Evolutionary conservation across 1,284 basidiomycete species (phyloP), one percentile per base, ranked within the genome.

Genomic region (Marasmius sp.): DNA sequence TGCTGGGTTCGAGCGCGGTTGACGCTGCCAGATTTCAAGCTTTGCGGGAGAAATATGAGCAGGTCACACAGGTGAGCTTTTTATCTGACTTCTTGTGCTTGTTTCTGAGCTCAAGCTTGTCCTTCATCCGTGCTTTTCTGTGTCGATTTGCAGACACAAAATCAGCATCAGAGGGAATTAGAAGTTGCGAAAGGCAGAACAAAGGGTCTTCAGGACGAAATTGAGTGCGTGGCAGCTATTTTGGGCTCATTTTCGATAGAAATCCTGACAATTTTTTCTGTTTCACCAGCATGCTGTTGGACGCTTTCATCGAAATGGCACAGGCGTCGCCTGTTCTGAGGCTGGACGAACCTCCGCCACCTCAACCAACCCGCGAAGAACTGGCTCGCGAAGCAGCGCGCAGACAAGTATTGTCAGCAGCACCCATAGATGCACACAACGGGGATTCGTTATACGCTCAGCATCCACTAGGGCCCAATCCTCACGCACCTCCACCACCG

Each of bases 121-220:
- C 34, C 27, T 36, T 6, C 33, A 10, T 53, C 7, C 34, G 8
- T 52, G 8, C 27, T 33, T 27, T 52, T 22, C 10, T 8, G 27
- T 27, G n/a, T 49, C n/a, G 10, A 16, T 8, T 10, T 18, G 9
- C 63, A 86, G 84, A 71, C 70, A 58, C 79, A 82, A 47, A 75
- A 81, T 53, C 71, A 75, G 38, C 75, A 78, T 61, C 71, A 80
- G 59, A 77, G 75, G 9, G 78, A 86, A 48, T 76, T 85, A 2
- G 79, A 80, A 1, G 61, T 76, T 12, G 81, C 84, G 3, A 80
- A 79, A 54, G 70, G 74, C 45, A 84, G 82, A 66, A 73, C 84
- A 27, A 83, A 77, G 65, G 82, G 80, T 66, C 74, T 87, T 1
- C 81, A 86, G 62, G 81, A 82, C 8, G 85, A 87, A 69, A 85